These are phyloP conservation scores for Neofusicoccum parvum DNA, from an alignment of 2,329 filamentous ascomycete species.

Conservation along the genomic window DNA sequence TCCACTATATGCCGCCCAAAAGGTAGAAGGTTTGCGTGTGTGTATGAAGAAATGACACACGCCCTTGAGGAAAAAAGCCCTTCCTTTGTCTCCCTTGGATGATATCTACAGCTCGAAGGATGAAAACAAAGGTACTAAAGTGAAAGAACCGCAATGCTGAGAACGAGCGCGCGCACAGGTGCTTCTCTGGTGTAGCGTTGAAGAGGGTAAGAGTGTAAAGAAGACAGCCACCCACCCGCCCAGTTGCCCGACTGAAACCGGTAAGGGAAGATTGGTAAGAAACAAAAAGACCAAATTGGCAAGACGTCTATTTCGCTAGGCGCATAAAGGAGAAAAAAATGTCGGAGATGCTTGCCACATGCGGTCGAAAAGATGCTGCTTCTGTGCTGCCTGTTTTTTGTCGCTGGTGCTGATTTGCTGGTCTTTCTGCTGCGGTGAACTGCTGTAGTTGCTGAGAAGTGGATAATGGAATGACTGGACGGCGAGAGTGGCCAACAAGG, in stretches of 20 bases:
- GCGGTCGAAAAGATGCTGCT: neutral
- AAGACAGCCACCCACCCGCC: neutral
- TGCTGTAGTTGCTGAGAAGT: constrained; percentile 14
- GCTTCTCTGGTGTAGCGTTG: neutral
- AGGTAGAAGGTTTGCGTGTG: neutral
- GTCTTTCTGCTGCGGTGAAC: neutral
- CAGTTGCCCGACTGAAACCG: neutral
- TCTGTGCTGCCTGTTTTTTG: constrained; percentile 5
- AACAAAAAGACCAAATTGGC: neutral
- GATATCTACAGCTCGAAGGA: constrained; percentile 14
- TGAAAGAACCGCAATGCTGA: neutral
- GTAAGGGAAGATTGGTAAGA: neutral
- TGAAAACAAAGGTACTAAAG: neutral
- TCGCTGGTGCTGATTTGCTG: neutral
- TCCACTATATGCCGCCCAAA: constrained; percentile 20
- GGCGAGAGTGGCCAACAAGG: constrained; percentile 18
- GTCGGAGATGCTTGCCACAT: neutral
- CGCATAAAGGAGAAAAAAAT: neutral
- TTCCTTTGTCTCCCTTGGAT: neutral
- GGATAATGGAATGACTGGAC: constrained; percentile 16
- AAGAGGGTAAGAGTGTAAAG: neutral
- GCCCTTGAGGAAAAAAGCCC: neutral
- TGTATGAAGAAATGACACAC: neutral
- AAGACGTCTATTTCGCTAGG: constrained; percentile 7
- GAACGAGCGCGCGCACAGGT: neutral